A percentile compares a stretch with the other conserved stretches of the same genome.
Evolutionary conservation across 106 monocot genomes (phyloP).

Genomic region (Iris macrosiphon): DNA sequence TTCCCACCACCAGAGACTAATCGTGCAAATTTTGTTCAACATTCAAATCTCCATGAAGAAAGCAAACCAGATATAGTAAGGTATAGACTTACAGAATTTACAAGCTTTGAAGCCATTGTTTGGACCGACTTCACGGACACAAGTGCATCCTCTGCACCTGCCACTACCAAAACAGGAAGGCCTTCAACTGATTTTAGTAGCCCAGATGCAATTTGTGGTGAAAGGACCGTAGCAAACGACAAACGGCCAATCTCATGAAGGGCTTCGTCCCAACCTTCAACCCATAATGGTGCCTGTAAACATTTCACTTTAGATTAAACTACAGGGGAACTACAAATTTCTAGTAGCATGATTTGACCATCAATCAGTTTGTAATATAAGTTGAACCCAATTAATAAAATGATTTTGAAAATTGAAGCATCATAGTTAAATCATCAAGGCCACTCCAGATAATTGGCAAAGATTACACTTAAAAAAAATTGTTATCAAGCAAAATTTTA

Average conservation of each 20-base stretch:
- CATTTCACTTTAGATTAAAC: constrained; percentile 1
- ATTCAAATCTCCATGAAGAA: background rate
- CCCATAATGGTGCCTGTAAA: constrained; percentile 61
- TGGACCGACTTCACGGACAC: constrained; percentile 70
- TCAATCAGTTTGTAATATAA: too few relatives aligned
- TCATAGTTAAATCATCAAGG: too few relatives aligned
- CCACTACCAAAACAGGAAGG: constrained; percentile 65
- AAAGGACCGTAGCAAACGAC: constrained; percentile 73
- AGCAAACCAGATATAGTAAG: background rate
- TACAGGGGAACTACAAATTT: too few relatives aligned
- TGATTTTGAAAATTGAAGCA: too few relatives aligned
- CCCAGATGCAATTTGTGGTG: constrained; percentile 47
- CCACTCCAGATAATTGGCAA: too few relatives aligned
- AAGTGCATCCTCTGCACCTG: constrained; percentile 80
- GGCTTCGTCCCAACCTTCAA: constrained; percentile 97
- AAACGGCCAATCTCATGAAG: constrained; percentile 86
- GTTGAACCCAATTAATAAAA: too few relatives aligned
- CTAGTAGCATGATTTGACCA: too few relatives aligned
- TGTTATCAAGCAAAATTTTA: too few relatives aligned
- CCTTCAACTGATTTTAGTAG: constrained; percentile 61
- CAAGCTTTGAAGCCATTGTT: constrained; percentile 72
- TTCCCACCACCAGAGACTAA: too few relatives aligned
- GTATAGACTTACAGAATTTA: constrained; percentile 70
- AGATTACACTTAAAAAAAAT: too few relatives aligned
- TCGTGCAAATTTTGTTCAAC: too few relatives aligned